Evolutionary conservation across 2,329 filamentous ascomycete species (phyloP).

Genomic region (Pestalotiopsis sp.): DNA sequence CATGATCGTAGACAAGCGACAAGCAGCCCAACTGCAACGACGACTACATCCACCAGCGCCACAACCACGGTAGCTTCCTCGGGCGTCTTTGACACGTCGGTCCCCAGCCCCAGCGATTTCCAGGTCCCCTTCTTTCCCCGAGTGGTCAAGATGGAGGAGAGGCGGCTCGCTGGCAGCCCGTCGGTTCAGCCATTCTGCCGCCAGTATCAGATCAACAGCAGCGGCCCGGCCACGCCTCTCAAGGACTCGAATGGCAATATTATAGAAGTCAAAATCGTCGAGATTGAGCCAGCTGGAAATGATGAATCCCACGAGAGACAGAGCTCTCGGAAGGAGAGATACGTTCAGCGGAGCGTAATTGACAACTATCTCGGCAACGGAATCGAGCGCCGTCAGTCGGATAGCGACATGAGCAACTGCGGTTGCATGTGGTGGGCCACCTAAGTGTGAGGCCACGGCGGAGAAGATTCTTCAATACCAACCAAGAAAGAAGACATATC

Average conservation of each 20-base stretch:
- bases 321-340: conserved; percentile 2
- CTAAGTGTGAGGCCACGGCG: conserved; percentile 28
- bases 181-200: conserved; percentile 46
- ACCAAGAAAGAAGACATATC: neutral
- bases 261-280: conserved; percentile 47
- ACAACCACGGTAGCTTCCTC: neutral
- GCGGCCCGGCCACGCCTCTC: conserved; percentile 40
- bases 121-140: conserved; percentile 38
- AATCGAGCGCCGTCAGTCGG: conserved; percentile 19
- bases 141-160: conserved; percentile 59
- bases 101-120: conserved; percentile 20
- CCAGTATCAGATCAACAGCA: conserved; percentile 48
- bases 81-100: conserved; percentile 16
- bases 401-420: conserved; percentile 50
- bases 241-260: conserved; percentile 40
- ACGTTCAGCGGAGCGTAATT: conserved; percentile 12
- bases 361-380: conserved; percentile 22
- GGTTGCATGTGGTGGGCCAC: conserved; percentile 58
- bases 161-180: conserved; percentile 41
- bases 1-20: neutral
- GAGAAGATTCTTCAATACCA: neutral
- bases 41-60: neutral
- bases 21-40: neutral
- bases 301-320: conserved; percentile 3
- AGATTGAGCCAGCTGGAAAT: conserved; percentile 34